Conservation (phyloP, 1,284 basidiomycete genomes). For the Ustilago xerochloae region DNA sequence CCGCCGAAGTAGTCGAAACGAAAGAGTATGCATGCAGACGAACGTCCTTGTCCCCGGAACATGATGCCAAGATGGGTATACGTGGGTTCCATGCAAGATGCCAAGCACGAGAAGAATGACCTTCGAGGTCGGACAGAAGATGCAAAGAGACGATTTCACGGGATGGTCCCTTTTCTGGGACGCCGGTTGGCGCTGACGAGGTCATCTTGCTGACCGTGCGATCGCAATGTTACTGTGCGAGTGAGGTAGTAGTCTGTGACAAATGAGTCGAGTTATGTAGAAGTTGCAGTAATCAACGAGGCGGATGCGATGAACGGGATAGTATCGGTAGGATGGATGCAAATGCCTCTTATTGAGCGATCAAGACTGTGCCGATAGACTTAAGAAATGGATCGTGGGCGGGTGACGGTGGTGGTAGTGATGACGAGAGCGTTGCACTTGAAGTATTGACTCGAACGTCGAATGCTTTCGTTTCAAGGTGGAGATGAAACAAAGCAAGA, state of each 20-base stretch:
- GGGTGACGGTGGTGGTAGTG: too few relatives aligned
- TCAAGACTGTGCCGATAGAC: neutral
- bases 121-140: constrained; percentile 39
- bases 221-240: too few relatives aligned
- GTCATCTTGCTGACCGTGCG: constrained; percentile 3
- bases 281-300: too few relatives aligned
- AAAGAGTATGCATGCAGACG: constrained; percentile 80
- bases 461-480: too few relatives aligned
- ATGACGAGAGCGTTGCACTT: neutral
- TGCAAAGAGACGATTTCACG: constrained; percentile 22
- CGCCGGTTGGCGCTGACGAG: constrained; percentile 4
- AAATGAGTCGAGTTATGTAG: too few relatives aligned
- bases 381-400: too few relatives aligned
- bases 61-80: constrained; percentile 85
- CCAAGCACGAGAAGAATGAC: constrained; percentile 74
- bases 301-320: too few relatives aligned
- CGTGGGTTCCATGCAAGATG: constrained; percentile 89
- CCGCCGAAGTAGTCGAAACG: constrained; percentile 26
- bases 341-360: neutral
- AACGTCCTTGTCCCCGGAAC: constrained; percentile 92
- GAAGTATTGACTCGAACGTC: too few relatives aligned
- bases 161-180: neutral
- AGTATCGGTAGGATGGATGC: neutral
- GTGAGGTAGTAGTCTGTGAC: too few relatives aligned
- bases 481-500: too few relatives aligned